Evolutionary conservation across 2,329 filamentous ascomycete genomes (phyloP).

Genomic region (Apiospora saccharicola): DNA sequence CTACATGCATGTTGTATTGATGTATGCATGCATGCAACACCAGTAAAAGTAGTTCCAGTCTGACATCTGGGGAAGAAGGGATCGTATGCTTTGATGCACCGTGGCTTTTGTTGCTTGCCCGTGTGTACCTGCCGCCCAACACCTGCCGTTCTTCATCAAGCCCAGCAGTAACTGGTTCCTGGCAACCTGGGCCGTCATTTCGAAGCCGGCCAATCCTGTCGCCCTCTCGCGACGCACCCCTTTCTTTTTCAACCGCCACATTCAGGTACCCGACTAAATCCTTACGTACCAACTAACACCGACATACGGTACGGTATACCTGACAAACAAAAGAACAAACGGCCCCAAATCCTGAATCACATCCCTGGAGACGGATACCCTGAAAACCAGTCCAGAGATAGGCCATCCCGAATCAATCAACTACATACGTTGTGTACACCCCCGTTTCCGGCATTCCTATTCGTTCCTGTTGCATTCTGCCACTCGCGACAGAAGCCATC

Average conservation of each 20-base stretch:
- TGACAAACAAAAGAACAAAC: conserved; percentile 22
- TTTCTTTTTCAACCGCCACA: conserved; percentile 20
- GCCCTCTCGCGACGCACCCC: neutral
- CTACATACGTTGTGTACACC: conserved; percentile 17
- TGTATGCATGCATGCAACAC: neutral
- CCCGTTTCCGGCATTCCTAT: conserved; percentile 10
- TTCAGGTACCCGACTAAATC: conserved; percentile 13
- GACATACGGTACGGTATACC: conserved; percentile 10
- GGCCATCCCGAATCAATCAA: conserved; percentile 9
- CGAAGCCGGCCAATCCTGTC: conserved; percentile 5
- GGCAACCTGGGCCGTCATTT: conserved; percentile 14
- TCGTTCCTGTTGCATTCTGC: conserved; percentile 10
- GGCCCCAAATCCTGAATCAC: conserved; percentile 20
- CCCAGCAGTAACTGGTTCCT: neutral
- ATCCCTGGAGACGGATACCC: conserved; percentile 16
- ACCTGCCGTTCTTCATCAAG: conserved; percentile 1
- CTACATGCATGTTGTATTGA: neutral
- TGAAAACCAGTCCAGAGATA: neutral
- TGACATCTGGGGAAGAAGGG: conserved; percentile 4
- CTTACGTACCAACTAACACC: conserved; percentile 14
- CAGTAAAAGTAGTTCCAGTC: neutral
- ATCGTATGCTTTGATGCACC: neutral
- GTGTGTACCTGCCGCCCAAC: neutral
- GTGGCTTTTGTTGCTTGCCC: neutral
- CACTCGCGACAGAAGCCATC: conserved; percentile 6